Base-by-base conservation (phyloP, 331 rosid species). In the Arachis monticola region DNA sequence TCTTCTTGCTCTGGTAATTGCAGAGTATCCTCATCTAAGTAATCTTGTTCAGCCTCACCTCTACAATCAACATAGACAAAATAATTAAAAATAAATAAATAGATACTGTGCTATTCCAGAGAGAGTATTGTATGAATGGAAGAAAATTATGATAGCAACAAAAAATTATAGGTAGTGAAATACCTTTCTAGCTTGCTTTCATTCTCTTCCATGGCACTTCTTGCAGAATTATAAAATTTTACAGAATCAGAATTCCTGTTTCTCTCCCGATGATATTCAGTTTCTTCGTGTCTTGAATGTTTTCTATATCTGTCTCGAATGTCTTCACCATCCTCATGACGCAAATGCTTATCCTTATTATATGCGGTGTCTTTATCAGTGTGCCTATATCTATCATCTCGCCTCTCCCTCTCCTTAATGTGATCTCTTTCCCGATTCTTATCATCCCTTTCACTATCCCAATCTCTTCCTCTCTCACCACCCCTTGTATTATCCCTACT, bases 1-100 rank as follows among this genome's bases (percentile, higher is more conserved):
- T 95, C 98, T 82, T 95, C 99, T 82, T 95, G 91, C 40, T 92
- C 97, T 51, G 85, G 91, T 65, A 83, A 69, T 70, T 78, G 90
- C 73, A 87, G 67, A 10, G 83, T 14, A 55, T 31, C 83, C 47
- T 93, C 98, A 13, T 91, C 93, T 6, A 78, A 55, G 75, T 90
- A 91, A 73, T 87, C 91, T 67, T 85, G 92, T 81, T 83, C 91
- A 69, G 83, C 88, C 62, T 87, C 96, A 53, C 76, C 82, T 76
- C 94, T 90, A 84, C 69, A 85, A 7, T 67, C 68, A 78, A 63
- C 17, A 79, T 22, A 41, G 38, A 73, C 40, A 67, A 61, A 60
- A 75, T 81, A 47, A 32, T 32, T 32, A 32, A 32, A 32, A 32
- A 32, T 32, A 73, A 75, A 74, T 41, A 50, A 62, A 48, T 76